Evolutionary conservation across 371 early-diverging fungal genomes (phyloP).

Genomic region (Mucor piriformis): DNA sequence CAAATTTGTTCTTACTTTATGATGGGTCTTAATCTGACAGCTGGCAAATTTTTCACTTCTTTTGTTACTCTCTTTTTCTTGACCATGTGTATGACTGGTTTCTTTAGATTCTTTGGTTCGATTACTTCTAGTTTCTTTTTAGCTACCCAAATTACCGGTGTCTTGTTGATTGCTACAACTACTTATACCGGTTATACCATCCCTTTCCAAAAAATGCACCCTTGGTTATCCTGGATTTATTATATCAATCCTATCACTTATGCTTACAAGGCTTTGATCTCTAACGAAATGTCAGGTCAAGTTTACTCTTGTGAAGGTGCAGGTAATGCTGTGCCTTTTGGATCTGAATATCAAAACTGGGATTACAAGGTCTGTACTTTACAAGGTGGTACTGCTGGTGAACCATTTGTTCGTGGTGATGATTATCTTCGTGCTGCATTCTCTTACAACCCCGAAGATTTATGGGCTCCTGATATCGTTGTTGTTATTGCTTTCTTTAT

Average conservation of each 20-base stretch:
- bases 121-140: slow-evolving; percentile 56
- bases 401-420: slow-evolving; percentile 58
- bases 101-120: slow-evolving; percentile 46
- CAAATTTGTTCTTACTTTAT: slow-evolving; percentile 64
- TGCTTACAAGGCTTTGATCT: slow-evolving; percentile 68
- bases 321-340: slow-evolving; percentile 59
- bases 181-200: slow-evolving; percentile 72
- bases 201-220: slow-evolving; percentile 66
- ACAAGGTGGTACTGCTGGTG: slow-evolving; percentile 59
- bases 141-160: slow-evolving; percentile 59
- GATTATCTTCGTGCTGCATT: slow-evolving; percentile 69
- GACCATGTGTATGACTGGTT: slow-evolving; percentile 59
- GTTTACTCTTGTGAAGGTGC: slow-evolving; percentile 52
- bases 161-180: slow-evolving; percentile 59
- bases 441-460: slow-evolving; percentile 25
- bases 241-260: slow-evolving; percentile 78
- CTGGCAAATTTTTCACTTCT: slow-evolving; percentile 58
- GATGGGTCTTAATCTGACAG: slow-evolving; percentile 55
- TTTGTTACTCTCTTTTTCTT: slow-evolving; percentile 48
- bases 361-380: slow-evolving; percentile 67
- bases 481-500: slow-evolving; percentile 42
- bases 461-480: slow-evolving; percentile 46
- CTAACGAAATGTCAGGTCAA: slow-evolving; percentile 75
- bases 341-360: slow-evolving; percentile 55
- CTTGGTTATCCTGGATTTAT: slow-evolving; percentile 74